Base-by-base conservation (phyloP, 345 rosid genomes). In the Hibiscus tridactylites region DNA sequence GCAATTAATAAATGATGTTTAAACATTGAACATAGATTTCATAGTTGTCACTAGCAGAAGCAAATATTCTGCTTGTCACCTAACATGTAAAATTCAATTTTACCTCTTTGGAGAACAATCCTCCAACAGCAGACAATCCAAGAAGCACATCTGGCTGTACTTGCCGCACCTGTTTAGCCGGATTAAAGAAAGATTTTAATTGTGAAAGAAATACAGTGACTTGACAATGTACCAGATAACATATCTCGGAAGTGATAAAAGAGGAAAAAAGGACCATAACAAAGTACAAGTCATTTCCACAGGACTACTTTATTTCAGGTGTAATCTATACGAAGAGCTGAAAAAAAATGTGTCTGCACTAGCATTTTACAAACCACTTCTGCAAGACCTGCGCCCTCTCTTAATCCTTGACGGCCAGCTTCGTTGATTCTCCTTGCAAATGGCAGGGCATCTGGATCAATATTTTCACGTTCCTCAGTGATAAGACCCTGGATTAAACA, bases 81-180 rank as follows among this genome's bases (percentile, higher is more conserved):
- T 46, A n/a, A 60, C 19, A 71, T 10, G 65, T 15, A 39, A 71
- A 71, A 16, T 49, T 68, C 46, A 61, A 8, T n/a, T 57, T 3
- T 83, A 95, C 99, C 99, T 92, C 99, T 79, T 85, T 90, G 12
- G 97, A 92, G 77, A 95, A 92, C 77, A 92, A 79, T 50, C 99
- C 99, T 69, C 99, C 99, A 85, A 95, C 99, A n/a, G 96, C 99
- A 74, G 99, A 95, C 78, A 95, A 85, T 74, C 99, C 99, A 79
- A 95, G 97, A 78, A 95, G 97, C 79, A 95, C 99, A 81, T 95
- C 97, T 77, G 97, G 97, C 81, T 91, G 89, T 78, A 95, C 99
- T 82, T 87, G 88, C 59, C 79, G 86, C 80, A 95, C 97, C 97
- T 95, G 83, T 78, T 77, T 54, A 70, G 49, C 60, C 44, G 67